These are phyloP conservation scores for Pseudozyma pruni DNA, from an alignment of 1,284 basidiomycete genomes.

Conservation along the genomic window DNA sequence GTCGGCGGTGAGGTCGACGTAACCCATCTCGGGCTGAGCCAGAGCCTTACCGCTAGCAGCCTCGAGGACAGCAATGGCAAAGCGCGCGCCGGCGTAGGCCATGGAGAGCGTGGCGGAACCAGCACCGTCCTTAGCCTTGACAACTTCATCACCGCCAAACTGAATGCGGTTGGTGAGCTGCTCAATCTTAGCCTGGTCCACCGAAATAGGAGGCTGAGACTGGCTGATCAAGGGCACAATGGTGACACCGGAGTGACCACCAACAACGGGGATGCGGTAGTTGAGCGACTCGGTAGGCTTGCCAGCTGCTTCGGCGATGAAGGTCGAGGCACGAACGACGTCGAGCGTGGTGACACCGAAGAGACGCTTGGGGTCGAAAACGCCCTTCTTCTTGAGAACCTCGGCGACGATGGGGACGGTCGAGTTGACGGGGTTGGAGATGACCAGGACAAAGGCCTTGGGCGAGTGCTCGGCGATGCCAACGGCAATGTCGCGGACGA, in stretches of 20 bases:
- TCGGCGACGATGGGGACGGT: conserved; percentile 97
- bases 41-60: conserved; percentile 59
- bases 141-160: conserved; percentile 91
- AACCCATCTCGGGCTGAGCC: conserved; percentile 60
- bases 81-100: conserved; percentile 76
- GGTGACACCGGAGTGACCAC: conserved; percentile 95
- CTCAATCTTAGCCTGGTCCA: conserved; percentile 71
- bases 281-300: conserved; percentile 73
- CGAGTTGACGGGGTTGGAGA: conserved; percentile 95
- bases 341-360: conserved; percentile 99
- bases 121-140: conserved; percentile 87
- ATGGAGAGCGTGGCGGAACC: conserved; percentile 90
- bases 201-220: conserved; percentile 68
- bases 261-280: conserved; percentile 82
- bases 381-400: conserved; percentile 89
- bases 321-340: conserved; percentile 95
- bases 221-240: conserved; percentile 96
- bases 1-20: conserved; percentile 63
- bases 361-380: conserved; percentile 81
- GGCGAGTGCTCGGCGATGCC: conserved; percentile 86
- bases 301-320: conserved; percentile 83
- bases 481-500: conserved; percentile 90
- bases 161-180: conserved; percentile 86
- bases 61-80: conserved; percentile 61
- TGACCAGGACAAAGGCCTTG: conserved; percentile 92